Evolutionary conservation across 140 eudicot genomes (phyloP).

Genomic region (Ambrosia hybrid): DNA sequence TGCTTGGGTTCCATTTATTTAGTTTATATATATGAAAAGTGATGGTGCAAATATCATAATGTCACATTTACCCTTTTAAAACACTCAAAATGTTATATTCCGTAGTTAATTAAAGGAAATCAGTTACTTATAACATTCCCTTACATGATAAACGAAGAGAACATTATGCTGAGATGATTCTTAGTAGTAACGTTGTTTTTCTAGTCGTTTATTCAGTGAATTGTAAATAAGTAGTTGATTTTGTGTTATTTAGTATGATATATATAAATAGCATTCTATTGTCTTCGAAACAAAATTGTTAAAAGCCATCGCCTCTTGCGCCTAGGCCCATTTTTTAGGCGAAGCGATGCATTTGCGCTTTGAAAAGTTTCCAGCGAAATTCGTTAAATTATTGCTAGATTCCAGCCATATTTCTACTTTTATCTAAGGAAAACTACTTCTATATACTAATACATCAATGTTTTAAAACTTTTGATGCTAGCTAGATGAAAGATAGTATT

Average conservation of each 20-base stretch:
- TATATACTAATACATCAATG: too few species aligned
- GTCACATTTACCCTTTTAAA: neutral
- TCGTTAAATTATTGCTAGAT: too few species aligned
- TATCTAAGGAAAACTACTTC: too few species aligned
- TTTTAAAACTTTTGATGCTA: too few species aligned
- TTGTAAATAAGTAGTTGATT: neutral
- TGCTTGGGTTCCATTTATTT: neutral
- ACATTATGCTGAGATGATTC: neutral
- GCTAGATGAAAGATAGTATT: too few species aligned
- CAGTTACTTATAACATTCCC: neutral
- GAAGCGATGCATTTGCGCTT: too few species aligned
- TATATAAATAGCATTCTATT: neutral
- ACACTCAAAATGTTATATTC: neutral
- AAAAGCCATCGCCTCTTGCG: too few species aligned
- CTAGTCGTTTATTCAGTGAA: neutral
- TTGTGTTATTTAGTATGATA: neutral
- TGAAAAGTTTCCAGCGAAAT: too few species aligned
- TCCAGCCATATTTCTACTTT: too few species aligned
- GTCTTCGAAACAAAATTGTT: too few species aligned
- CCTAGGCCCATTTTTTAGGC: too few species aligned
- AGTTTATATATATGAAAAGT: neutral
- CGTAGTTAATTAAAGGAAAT: neutral
- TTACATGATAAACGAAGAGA: neutral
- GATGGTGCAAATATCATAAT: neutral
- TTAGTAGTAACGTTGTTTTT: neutral